Conservation (phyloP, 2,329 filamentous ascomycete species). For the Talaromyces albobiverticillius region DNA sequence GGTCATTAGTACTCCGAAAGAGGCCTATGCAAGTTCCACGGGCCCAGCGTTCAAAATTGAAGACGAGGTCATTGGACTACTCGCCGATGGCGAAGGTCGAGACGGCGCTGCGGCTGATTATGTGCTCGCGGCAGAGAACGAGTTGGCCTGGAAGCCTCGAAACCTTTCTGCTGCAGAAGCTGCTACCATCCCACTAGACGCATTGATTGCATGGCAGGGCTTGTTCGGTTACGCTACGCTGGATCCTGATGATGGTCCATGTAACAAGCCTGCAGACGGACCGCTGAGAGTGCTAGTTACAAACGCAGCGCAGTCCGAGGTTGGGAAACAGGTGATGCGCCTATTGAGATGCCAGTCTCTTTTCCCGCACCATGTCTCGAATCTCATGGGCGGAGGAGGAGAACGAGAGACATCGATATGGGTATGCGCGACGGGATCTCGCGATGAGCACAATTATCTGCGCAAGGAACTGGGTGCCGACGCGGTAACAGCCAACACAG, state of each 20-base stretch:
- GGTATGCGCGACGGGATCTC: constrained; percentile 36
- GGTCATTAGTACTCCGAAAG: constrained; percentile 33
- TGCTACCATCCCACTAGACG: constrained; percentile 36
- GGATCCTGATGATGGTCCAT: constrained; percentile 21
- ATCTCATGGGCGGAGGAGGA: constrained; percentile 8
- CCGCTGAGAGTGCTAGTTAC: constrained; percentile 36
- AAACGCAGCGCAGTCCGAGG: constrained; percentile 33
- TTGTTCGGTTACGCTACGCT: constrained; percentile 36
- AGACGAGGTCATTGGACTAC: constrained; percentile 39
- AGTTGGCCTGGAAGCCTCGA: constrained; percentile 37
- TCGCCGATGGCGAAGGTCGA: constrained; percentile 29
- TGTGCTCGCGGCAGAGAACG: constrained; percentile 34
- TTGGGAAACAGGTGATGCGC: constrained; percentile 37
- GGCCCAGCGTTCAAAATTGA: constrained; percentile 39
- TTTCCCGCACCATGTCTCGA: constrained; percentile 22
- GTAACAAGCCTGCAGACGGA: constrained; percentile 16
- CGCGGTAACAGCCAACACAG: constrained; percentile 30
- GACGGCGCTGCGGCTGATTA: constrained; percentile 44
- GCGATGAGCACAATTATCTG: constrained; percentile 26
- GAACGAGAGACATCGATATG: constrained; percentile 22
- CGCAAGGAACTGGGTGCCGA: constrained; percentile 30
- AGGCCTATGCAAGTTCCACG: constrained; percentile 27
- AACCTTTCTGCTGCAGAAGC: constrained; percentile 35
- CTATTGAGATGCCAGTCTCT: constrained; percentile 33
- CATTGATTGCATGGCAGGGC: constrained; percentile 42